Evolutionary conservation across 2,329 filamentous ascomycete genomes (phyloP).

Genomic region (Cladosporium sp.): DNA sequence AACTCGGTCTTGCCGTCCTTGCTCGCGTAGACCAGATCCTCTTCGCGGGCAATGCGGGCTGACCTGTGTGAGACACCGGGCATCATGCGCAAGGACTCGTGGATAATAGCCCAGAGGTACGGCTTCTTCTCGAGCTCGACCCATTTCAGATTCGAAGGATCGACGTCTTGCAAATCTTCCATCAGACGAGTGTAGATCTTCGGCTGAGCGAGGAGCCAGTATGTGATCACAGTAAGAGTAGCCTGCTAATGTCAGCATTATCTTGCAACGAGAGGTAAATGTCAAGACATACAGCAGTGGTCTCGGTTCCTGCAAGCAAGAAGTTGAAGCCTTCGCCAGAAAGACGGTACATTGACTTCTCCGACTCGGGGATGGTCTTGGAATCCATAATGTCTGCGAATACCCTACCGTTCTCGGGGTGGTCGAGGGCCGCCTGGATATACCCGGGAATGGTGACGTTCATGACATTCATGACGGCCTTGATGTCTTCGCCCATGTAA

Average conservation of each 20-base stretch:
- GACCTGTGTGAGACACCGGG: conserved; percentile 7
- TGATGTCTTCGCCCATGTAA: conserved; percentile 11
- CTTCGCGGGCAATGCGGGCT: conserved; percentile 7
- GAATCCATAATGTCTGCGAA: conserved; percentile 3
- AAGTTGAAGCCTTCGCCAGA: conserved; percentile 13
- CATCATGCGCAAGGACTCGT: conserved; percentile 40
- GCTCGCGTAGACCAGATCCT: conserved; percentile 8
- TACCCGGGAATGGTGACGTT: conserved; percentile 2
- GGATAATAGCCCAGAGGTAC: conserved; percentile 43
- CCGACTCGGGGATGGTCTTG: conserved; percentile 3
- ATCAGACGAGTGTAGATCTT: conserved; percentile 6
- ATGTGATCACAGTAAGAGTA: conserved; percentile 9
- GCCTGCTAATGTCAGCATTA: not conserved
- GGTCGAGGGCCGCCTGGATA: not conserved
- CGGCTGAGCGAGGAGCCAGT: conserved; percentile 14
- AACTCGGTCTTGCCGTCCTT: conserved; percentile 3
- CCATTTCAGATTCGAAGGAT: conserved; percentile 6
- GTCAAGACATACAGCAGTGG: conserved; percentile 8
- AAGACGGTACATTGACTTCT: conserved; percentile 13
- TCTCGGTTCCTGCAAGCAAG: conserved; percentile 16
- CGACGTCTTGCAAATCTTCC: conserved; percentile 12
- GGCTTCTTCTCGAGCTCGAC: conserved; percentile 27
- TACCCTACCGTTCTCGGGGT: conserved; percentile 5
- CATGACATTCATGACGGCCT: conserved; percentile 3
- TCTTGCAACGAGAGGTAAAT: not conserved